Percentiles rank a stretch among this genome's conserved stretches.
Evolutionary conservation across 116 monocot genomes (phyloP).

Genomic region (Zostera marina): DNA sequence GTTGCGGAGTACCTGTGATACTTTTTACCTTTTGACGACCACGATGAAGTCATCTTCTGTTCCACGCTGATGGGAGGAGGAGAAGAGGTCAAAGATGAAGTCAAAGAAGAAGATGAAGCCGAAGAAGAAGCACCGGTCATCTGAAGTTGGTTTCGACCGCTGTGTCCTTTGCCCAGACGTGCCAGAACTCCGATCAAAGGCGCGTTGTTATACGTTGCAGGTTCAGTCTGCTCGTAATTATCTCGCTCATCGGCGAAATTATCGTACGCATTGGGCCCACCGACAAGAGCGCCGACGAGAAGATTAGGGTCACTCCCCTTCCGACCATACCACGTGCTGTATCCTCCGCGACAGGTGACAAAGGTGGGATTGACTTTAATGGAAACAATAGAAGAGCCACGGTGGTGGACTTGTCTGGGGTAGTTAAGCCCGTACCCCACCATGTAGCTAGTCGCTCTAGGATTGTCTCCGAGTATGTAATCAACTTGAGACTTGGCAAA

Average conservation of each 20-base stretch:
- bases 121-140: slow-evolving; percentile 18
- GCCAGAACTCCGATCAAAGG: slow-evolving; percentile 68
- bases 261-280: slow-evolving; percentile 80
- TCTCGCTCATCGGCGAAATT: slow-evolving; percentile 83
- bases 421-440: slow-evolving; percentile 79
- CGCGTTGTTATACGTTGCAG: slow-evolving; percentile 86
- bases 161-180: slow-evolving; percentile 39
- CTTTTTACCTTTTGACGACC: slow-evolving; percentile 31
- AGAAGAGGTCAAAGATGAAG: too few relatives aligned
- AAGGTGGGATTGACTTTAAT: slow-evolving; percentile 50
- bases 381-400: slow-evolving; percentile 77
- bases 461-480: slow-evolving; percentile 89
- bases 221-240: slow-evolving; percentile 91
- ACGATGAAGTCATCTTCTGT: slow-evolving; percentile 41
- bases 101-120: too few relatives aligned
- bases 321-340: slow-evolving; percentile 55
- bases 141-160: slow-evolving; percentile 35
- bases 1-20: slow-evolving; percentile 36
- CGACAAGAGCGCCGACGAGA: slow-evolving; percentile 75
- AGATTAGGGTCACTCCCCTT: slow-evolving; percentile 68
- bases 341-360: slow-evolving; percentile 70
- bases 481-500: slow-evolving; percentile 59
- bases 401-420: slow-evolving; percentile 86
- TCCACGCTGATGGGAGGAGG: slow-evolving; percentile 18
- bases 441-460: slow-evolving; percentile 93